A percentile compares a stretch with the other conserved stretches of the same genome.
phyloP scores from a whole-genome alignment of 2,329 filamentous ascomycete genomes.

The Hypoxylon sp. region DNA sequence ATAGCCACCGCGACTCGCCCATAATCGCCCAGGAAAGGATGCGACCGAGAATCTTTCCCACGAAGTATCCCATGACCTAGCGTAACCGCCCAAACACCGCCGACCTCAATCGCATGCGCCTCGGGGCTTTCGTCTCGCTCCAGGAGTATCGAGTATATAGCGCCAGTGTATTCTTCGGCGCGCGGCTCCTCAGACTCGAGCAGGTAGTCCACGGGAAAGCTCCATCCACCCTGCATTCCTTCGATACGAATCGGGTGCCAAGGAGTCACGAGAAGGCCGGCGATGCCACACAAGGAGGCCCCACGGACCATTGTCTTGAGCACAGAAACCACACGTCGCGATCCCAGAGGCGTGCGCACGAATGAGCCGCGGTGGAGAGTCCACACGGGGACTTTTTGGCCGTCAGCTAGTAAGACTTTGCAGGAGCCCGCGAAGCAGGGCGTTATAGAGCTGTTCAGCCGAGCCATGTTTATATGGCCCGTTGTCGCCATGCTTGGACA shows the following conservation, averaged over 20 bases:
- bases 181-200: slow-evolving; percentile 37
- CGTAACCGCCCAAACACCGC: slow-evolving; percentile 62
- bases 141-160: slow-evolving; percentile 66
- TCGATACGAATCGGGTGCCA: slow-evolving; percentile 65
- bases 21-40: slow-evolving; percentile 65
- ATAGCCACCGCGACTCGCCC: slow-evolving; percentile 53
- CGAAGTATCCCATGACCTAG: slow-evolving; percentile 64
- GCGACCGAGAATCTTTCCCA: slow-evolving; percentile 55
- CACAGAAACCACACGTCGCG: slow-evolving; percentile 58
- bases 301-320: slow-evolving; percentile 57
- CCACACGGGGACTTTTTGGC: slow-evolving; percentile 51
- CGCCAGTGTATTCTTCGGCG: slow-evolving; percentile 54
- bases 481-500: slow-evolving; percentile 24
- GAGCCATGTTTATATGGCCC: slow-evolving; percentile 37
- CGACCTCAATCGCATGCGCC: slow-evolving; percentile 61
- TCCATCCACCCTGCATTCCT: slow-evolving; percentile 50
- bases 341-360: slow-evolving; percentile 61
- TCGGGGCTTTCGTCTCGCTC: slow-evolving; percentile 53
- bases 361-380: slow-evolving; percentile 55
- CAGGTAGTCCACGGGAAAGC: slow-evolving; percentile 55
- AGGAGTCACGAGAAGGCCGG: slow-evolving; percentile 61
- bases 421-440: slow-evolving; percentile 64
- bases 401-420: slow-evolving; percentile 55
- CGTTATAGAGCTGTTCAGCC: slow-evolving; percentile 53
- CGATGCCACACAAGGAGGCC: slow-evolving; percentile 56